Conservation (phyloP, 1,284 basidiomycete genomes). For the Ceratorhiza oryzae-sativae region DNA sequence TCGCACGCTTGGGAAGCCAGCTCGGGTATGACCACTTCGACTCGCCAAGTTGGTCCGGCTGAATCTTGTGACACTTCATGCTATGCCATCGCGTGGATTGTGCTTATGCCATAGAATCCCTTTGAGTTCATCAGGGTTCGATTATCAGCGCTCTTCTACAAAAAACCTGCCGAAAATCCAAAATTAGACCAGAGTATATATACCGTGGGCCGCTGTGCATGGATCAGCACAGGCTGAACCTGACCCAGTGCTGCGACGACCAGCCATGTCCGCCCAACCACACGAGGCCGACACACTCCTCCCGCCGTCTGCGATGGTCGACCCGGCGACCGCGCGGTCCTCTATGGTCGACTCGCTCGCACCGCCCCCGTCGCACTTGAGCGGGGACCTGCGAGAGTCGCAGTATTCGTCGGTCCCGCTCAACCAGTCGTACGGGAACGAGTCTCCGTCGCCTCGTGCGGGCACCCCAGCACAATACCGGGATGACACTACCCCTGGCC, state of each 20-base stretch:
- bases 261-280: slow-evolving; percentile 32
- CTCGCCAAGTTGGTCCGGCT: too few relatives aligned
- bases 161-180: slow-evolving; percentile 9
- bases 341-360: slow-evolving; percentile 31
- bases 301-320: slow-evolving; percentile 2
- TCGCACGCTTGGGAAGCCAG: too few relatives aligned
- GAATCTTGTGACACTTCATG: too few relatives aligned
- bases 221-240: not conserved
- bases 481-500: not conserved
- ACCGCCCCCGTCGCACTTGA: not conserved
- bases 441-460: slow-evolving; percentile 13
- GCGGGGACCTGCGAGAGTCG: slow-evolving; percentile 27
- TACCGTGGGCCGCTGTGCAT: not conserved
- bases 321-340: slow-evolving; percentile 20
- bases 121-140: not conserved
- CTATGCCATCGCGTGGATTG: slow-evolving; percentile 19
- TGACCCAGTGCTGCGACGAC: too few relatives aligned
- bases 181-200: slow-evolving; percentile 20
- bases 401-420: slow-evolving; percentile 37
- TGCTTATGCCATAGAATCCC: not conserved
- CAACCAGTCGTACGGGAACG: slow-evolving; percentile 17
- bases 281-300: slow-evolving; percentile 25
- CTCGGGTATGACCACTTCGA: too few relatives aligned
- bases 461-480: slow-evolving; percentile 3
- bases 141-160: not conserved